Percentiles rank a stretch among this genome's conserved stretches.
Conservation (phyloP, 1,284 basidiomycete genomes). For the Sutorius eximius region DNA sequence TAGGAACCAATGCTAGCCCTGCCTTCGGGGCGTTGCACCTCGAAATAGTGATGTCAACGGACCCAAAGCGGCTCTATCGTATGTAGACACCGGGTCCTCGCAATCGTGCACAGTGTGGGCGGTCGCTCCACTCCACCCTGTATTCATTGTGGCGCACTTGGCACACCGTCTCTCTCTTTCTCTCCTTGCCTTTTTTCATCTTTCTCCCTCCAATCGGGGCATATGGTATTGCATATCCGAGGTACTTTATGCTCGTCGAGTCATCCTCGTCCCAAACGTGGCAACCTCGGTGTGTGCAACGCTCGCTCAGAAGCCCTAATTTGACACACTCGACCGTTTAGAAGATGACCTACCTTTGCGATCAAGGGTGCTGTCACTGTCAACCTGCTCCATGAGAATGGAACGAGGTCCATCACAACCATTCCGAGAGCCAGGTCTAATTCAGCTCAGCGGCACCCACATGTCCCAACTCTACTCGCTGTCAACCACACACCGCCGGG, state of each 20-base stretch:
- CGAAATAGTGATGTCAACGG: slow-evolving; percentile 12
- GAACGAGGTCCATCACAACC: slow-evolving; percentile 25
- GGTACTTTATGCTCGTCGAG: slow-evolving; percentile 10
- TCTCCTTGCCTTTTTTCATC: neutral
- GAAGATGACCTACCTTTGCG: slow-evolving; percentile 22
- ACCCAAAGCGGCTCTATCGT: neutral
- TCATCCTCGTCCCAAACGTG: slow-evolving; percentile 12
- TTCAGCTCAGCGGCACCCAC: slow-evolving; percentile 29
- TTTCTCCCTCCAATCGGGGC: slow-evolving; percentile 8
- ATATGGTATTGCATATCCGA: slow-evolving; percentile 14
- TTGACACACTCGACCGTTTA: slow-evolving; percentile 21
- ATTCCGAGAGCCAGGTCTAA: slow-evolving; percentile 27
- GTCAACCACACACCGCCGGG: slow-evolving; percentile 18
- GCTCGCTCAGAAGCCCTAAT: slow-evolving; percentile 14
- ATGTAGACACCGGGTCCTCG: slow-evolving; percentile 1
- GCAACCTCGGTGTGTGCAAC: slow-evolving; percentile 4
- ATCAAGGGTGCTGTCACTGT: slow-evolving; percentile 30
- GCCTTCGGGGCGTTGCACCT: slow-evolving; percentile 3
- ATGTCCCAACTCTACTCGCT: slow-evolving; percentile 16
- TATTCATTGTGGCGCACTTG: slow-evolving; percentile 2
- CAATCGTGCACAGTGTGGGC: neutral
- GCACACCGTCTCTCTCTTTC: neutral
- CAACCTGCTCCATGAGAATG: slow-evolving; percentile 30
- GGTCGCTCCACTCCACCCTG: slow-evolving; percentile 16
- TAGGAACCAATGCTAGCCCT: slow-evolving; percentile 1